Conservation (phyloP, 2,329 filamentous ascomycete species). For the Fusarium pseudocircinatum region DNA sequence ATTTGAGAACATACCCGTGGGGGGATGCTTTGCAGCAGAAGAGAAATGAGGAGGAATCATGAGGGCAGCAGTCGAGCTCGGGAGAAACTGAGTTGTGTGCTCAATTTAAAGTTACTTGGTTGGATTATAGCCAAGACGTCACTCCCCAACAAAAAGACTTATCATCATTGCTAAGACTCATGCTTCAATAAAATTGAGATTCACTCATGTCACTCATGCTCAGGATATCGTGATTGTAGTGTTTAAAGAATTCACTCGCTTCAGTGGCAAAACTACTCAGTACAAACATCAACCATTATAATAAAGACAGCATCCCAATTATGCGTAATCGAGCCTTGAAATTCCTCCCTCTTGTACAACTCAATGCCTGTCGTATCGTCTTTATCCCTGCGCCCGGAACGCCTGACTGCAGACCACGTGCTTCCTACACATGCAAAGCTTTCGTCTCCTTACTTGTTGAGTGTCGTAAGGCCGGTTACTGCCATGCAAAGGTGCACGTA, state of each 20-base stretch:
- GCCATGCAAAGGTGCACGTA: slow-evolving; percentile 14
- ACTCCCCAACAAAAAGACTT: background rate
- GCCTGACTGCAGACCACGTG: slow-evolving; percentile 39
- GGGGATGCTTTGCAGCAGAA: background rate
- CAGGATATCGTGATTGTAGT: background rate
- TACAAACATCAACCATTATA: slow-evolving; percentile 23
- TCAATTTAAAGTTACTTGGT: background rate
- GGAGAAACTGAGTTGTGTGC: background rate
- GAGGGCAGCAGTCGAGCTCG: too few relatives aligned
- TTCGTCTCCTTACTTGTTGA: background rate
- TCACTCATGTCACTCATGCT: background rate
- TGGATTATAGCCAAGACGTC: background rate
- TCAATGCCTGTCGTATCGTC: slow-evolving; percentile 16
- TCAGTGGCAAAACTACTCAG: slow-evolving; percentile 15
- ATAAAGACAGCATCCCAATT: slow-evolving; percentile 12
- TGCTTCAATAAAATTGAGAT: background rate
- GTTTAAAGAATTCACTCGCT: slow-evolving; percentile 33
- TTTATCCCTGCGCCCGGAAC: slow-evolving; percentile 42
- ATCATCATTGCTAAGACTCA: background rate
- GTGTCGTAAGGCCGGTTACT: background rate
- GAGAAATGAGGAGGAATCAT: too few relatives aligned
- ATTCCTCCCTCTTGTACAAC: background rate
- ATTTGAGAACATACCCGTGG: background rate
- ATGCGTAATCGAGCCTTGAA: slow-evolving; percentile 1
- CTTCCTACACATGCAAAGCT: slow-evolving; percentile 24